Conservation (phyloP, 108 stramenopile species). For the Skeletonema potamos region DNA sequence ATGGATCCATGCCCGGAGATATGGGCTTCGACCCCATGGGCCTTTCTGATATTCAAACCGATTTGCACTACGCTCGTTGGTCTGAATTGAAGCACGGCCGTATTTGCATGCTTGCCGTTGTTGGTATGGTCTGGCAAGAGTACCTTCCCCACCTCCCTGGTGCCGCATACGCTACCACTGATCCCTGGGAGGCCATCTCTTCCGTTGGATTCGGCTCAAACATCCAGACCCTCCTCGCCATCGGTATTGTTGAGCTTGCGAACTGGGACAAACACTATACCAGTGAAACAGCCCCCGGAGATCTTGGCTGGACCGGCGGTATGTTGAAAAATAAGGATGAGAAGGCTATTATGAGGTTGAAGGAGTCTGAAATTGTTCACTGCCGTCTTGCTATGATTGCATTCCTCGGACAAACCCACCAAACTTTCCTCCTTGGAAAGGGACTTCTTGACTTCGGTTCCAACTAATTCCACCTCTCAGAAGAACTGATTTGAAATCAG, state of each 20-base stretch:
- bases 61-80: conserved; percentile 87
- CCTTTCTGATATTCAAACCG: conserved; percentile 85
- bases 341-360: conserved; percentile 40
- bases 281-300: conserved; percentile 77
- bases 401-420: conserved; percentile 78
- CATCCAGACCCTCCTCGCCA: conserved; percentile 76
- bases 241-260: conserved; percentile 67
- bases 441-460: conserved; percentile 58
- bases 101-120: conserved; percentile 76
- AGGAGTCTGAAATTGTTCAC: conserved; percentile 77
- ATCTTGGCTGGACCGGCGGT: conserved; percentile 63
- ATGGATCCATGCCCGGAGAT: conserved; percentile 94
- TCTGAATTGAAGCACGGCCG: conserved; percentile 88
- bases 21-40: conserved; percentile 97
- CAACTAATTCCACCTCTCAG: not conserved
- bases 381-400: conserved; percentile 93
- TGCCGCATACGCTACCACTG: conserved; percentile 71
- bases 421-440: conserved; percentile 82
- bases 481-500: not conserved
- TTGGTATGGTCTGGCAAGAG: conserved; percentile 83
- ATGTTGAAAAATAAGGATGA: conserved; percentile 46
- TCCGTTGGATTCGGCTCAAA: conserved; percentile 79
- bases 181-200: conserved; percentile 74
- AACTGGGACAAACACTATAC: conserved; percentile 68
- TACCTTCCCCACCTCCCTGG: conserved; percentile 79